A percentile compares a stretch with the other conserved stretches of the same genome.
These are phyloP conservation scores for Ceratocystis cubensis DNA, from an alignment of 2,329 filamentous ascomycete species.

Conservation along the genomic window DNA sequence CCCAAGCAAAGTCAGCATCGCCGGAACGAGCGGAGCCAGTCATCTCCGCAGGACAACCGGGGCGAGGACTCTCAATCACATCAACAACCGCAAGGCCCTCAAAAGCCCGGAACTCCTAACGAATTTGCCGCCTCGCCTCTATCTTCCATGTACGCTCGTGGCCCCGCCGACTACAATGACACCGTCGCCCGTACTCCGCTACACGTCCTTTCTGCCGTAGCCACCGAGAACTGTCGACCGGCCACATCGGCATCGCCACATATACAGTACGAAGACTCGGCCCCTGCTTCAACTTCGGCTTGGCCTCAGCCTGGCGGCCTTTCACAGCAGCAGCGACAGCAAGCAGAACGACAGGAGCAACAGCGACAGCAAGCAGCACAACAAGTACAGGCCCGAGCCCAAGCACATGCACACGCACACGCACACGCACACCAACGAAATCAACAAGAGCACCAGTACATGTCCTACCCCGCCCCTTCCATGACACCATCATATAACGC, in stretches of 20 bases:
- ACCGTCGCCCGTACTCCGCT: conserved; percentile 12
- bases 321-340: conserved; percentile 8
- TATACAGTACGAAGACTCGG: neutral
- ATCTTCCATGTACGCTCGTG: neutral
- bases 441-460: neutral
- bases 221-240: conserved; percentile 1
- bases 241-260: neutral
- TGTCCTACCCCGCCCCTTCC: neutral
- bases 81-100: conserved; percentile 16
- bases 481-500: neutral
- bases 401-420: neutral
- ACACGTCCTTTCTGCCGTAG: conserved; percentile 19
- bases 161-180: neutral
- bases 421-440: neutral
- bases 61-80: neutral
- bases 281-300: neutral
- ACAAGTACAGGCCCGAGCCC: neutral
- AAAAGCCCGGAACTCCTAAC: neutral
- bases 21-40: neutral
- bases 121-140: neutral
- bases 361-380: neutral
- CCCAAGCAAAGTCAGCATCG: neutral
- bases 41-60: neutral
- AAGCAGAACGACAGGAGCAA: neutral
- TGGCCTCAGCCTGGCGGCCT: neutral